Base-by-base conservation (phyloP, 768 basidiomycete species). In the Amanita inopinata region DNA sequence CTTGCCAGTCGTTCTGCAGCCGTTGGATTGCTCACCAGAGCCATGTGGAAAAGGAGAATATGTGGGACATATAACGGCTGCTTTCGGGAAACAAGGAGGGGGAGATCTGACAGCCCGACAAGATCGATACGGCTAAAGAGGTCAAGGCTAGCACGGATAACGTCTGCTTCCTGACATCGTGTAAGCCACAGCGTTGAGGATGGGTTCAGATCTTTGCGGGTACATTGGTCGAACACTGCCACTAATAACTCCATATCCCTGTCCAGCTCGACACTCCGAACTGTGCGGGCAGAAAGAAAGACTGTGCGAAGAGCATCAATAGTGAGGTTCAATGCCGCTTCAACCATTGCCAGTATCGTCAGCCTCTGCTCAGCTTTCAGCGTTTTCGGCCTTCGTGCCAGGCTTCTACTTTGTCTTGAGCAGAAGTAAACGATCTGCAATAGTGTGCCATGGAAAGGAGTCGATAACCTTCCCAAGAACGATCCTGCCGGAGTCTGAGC, bases 1-100 rank as follows among this genome's bases (percentile, higher is more conserved):
- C 81, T 80, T 3, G 90, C 89, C 18, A 96, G 73, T 45, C 84
- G 67, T 57, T 94, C 91, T 0, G 92, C 90, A 0, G 87, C 80
- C 1, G 75, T 70, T 0, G 81, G 75, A 40, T 85, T 71, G 46
- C 76, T 76, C 11, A 84, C 87, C 14, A 96, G 62, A 0, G 86
- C 76, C 67, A 91, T 83, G 54, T 94, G 90, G 65, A 96, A 87
- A 22, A 82, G 65, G 41, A 96, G 74, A 44, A 94, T 66, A 51
- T 87, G 83, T 0, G 83, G 78, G 0, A 83, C 70, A 53, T 89
- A 89, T 19, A 84, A 61, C 9, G 85, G 74, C 54, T 76, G 69
- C 42, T 79, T 80, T 33, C 76, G 74, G 1, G 72, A 54, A 15
- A 82, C 65, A 12, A 86, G 70, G 8, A 81, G 61, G 1, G 76